Percentiles rank a stretch among this genome's conserved stretches.
Conservation (phyloP, 1,284 basidiomycete genomes). For the Anthracocystis walkeri region DNA sequence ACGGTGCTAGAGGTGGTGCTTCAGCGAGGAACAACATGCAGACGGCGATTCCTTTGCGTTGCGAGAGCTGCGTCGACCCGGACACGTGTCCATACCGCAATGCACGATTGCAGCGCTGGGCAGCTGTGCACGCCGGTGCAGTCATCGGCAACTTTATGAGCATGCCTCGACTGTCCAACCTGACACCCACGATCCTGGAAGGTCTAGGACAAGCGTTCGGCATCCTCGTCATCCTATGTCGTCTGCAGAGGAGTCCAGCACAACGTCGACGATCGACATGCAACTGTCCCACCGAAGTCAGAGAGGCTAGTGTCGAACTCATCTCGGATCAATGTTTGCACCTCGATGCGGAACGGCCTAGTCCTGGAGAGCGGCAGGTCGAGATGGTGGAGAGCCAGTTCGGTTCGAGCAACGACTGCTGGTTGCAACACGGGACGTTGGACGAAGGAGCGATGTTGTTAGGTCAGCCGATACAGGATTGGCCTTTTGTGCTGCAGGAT, state of each 20-base stretch:
- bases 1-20: not conserved
- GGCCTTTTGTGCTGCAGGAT: constrained; percentile 50
- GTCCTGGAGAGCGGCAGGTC: not conserved
- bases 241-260: constrained; percentile 8
- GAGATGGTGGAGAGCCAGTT: constrained; percentile 15
- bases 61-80: constrained; percentile 36
- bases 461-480: constrained; percentile 44
- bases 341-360: constrained; percentile 34
- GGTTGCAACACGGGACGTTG: constrained; percentile 44
- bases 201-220: constrained; percentile 43
- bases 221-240: constrained; percentile 43
- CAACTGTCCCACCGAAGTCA: constrained; percentile 22
- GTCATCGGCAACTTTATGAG: constrained; percentile 48
- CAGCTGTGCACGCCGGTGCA: constrained; percentile 40
- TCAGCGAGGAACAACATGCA: constrained; percentile 1
- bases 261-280: constrained; percentile 23
- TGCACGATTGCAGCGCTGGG: constrained; percentile 35
- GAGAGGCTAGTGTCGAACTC: constrained; percentile 30
- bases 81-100: constrained; percentile 37
- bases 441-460: constrained; percentile 41
- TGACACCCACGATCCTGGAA: constrained; percentile 43
- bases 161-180: constrained; percentile 43
- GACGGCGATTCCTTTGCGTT: constrained; percentile 24
- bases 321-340: constrained; percentile 44
- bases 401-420: constrained; percentile 28